A percentile compares a stretch with the other conserved stretches of the same genome.
Conservation (phyloP, 352 stramenopile genomes). For the Globisporangium perplexum region DNA sequence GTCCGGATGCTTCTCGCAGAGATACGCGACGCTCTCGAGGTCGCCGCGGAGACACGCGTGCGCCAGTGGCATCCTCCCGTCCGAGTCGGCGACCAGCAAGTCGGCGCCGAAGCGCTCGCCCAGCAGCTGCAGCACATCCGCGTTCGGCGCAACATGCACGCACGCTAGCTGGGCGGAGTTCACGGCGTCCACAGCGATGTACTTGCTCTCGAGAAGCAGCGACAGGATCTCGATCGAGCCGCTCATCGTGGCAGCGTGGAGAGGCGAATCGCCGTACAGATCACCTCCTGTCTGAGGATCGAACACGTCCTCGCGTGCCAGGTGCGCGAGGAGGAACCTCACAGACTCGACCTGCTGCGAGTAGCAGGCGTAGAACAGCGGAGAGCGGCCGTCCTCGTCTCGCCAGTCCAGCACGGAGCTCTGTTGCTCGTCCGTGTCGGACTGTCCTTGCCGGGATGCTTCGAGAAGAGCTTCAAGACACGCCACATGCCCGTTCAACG, state of each 20-base stretch:
- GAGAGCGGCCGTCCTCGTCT: constrained; percentile 56
- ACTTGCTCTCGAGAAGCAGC: constrained; percentile 34
- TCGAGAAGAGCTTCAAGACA: constrained; percentile 37
- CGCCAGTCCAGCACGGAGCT: constrained; percentile 38
- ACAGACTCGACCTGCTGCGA: constrained; percentile 40
- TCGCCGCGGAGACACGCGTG: constrained; percentile 58
- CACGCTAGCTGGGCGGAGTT: constrained; percentile 34
- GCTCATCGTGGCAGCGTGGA: constrained; percentile 50
- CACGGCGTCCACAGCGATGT: constrained; percentile 30
- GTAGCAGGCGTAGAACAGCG: constrained; percentile 73
- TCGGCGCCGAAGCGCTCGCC: constrained; percentile 38
- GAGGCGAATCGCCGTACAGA: constrained; percentile 13
- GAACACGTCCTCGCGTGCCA: constrained; percentile 5
- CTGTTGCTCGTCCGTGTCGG: neutral
- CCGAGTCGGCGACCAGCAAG: constrained; percentile 40
- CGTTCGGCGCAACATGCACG: constrained; percentile 39
- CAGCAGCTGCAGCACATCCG: constrained; percentile 27
- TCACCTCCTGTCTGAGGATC: constrained; percentile 1
- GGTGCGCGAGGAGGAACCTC: constrained; percentile 27
- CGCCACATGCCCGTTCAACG: constrained; percentile 39
- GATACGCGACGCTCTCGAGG: constrained; percentile 37
- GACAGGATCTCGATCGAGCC: constrained; percentile 21
- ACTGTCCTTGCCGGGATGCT: neutral
- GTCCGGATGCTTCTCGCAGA: constrained; percentile 44
- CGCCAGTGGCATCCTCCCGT: constrained; percentile 53